These are phyloP conservation scores for Cordyceps farinosa DNA, from an alignment of 2,329 filamentous ascomycete genomes.

Conservation along the genomic window DNA sequence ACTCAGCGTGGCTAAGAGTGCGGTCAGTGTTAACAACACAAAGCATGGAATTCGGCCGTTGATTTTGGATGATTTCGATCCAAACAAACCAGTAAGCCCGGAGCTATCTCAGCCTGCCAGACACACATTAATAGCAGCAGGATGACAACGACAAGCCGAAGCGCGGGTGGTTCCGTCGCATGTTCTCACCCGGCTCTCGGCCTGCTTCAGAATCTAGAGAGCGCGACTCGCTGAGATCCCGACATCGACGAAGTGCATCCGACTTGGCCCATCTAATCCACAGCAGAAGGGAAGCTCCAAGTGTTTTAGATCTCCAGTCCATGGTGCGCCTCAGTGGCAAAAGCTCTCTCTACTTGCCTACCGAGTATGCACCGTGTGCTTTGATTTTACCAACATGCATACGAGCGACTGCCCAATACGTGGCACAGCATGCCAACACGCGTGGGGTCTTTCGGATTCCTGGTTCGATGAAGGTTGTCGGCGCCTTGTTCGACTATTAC, in stretches of 20 bases:
- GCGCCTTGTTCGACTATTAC: conserved; percentile 62
- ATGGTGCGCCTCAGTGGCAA: conserved; percentile 61
- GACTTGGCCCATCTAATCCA: conserved; percentile 49
- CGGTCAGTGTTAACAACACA: conserved; percentile 4
- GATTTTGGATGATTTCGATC: conserved; percentile 34
- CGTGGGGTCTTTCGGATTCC: conserved; percentile 62
- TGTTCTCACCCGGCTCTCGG: conserved; percentile 31
- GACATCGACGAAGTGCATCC: conserved; percentile 52
- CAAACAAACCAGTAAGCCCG: conserved; percentile 26
- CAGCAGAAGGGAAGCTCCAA: conserved; percentile 42
- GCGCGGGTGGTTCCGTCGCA: conserved; percentile 37
- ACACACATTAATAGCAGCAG: neutral
- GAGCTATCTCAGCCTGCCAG: neutral
- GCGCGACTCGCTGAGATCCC: conserved; percentile 20
- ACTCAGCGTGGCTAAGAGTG: neutral
- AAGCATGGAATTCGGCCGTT: conserved; percentile 52
- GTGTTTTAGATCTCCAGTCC: conserved; percentile 51
- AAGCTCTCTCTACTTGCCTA: conserved; percentile 57
- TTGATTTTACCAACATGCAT: conserved; percentile 62
- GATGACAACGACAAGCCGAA: conserved; percentile 22
- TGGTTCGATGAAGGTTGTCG: conserved; percentile 55
- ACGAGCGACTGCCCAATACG: conserved; percentile 61
- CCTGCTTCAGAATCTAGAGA: conserved; percentile 16
- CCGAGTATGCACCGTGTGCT: conserved; percentile 54
- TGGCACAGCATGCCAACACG: conserved; percentile 53